Evolutionary conservation across 805 yeast genomes (phyloP).

Genomic region (Cyberlindnera subsufficiens): DNA sequence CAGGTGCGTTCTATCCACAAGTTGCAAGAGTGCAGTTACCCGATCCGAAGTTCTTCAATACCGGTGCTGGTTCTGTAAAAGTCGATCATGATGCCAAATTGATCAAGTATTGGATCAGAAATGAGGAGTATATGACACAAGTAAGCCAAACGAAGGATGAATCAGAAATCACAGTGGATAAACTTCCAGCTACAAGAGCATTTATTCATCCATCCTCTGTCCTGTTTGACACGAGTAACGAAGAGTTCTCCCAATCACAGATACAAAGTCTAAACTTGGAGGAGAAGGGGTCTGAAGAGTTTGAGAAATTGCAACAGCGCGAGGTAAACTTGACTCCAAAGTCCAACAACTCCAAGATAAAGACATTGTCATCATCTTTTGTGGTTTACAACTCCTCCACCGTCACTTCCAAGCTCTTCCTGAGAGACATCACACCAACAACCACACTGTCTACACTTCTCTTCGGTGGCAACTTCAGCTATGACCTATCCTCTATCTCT

Average conservation of each 20-base stretch:
- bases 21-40: conserved; percentile 79
- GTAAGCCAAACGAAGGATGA: conserved; percentile 6
- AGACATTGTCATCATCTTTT: conserved; percentile 34
- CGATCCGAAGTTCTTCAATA: conserved; percentile 65
- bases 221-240: conserved; percentile 45
- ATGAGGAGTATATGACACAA: conserved; percentile 40
- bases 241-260: conserved; percentile 22
- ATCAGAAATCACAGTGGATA: conserved; percentile 14
- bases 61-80: conserved; percentile 75
- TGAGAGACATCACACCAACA: conserved; percentile 78
- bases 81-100: conserved; percentile 76
- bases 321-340: conserved; percentile 37
- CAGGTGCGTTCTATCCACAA: conserved; percentile 82
- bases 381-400: conserved; percentile 56
- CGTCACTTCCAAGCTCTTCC: conserved; percentile 59
- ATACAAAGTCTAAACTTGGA: conserved; percentile 23
- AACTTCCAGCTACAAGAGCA: conserved; percentile 60
- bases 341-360: conserved; percentile 15
- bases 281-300: conserved; percentile 37
- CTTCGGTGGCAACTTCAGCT: conserved; percentile 71
- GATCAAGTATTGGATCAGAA: conserved; percentile 68
- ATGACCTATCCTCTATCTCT: conserved; percentile 41
- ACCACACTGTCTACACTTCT: conserved; percentile 65
- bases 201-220: conserved; percentile 86
- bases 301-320: conserved; percentile 22